These are phyloP conservation scores for Huntiella abstrusa DNA, from an alignment of 2,329 filamentous ascomycete species.

Conservation along the genomic window DNA sequence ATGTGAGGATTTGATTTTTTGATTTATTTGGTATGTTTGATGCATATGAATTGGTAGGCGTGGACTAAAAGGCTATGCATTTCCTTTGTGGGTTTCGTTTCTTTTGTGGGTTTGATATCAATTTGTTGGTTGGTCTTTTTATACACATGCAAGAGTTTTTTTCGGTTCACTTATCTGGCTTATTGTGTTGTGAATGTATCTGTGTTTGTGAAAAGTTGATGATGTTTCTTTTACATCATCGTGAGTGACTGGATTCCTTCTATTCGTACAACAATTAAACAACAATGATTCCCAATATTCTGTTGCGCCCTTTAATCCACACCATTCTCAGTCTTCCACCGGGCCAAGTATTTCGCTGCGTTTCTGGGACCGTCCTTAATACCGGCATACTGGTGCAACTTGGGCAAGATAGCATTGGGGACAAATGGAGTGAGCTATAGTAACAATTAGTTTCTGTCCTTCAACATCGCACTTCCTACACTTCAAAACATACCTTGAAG, in stretches of 20 bases:
- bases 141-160: neutral
- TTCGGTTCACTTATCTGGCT: neutral
- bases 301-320: slow-evolving; percentile 24
- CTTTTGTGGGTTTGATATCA: neutral
- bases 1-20: neutral
- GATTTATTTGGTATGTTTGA: too few relatives aligned
- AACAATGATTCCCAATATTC: neutral
- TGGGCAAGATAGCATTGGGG: slow-evolving; percentile 34
- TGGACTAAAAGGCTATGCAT: neutral
- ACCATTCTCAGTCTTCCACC: slow-evolving; percentile 52
- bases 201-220: neutral
- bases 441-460: neutral
- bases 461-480: neutral
- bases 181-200: neutral
- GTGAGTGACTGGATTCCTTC: neutral
- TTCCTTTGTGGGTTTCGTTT: neutral
- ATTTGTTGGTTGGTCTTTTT: neutral
- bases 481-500: slow-evolving; percentile 43
- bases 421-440: slow-evolving; percentile 64
- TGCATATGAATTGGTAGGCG: neutral
- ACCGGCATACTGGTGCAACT: slow-evolving; percentile 35
- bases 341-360: slow-evolving; percentile 41
- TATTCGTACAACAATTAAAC: neutral
- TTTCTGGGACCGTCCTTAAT: slow-evolving; percentile 35
- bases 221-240: slow-evolving; percentile 2